Conservation (phyloP, 2,329 filamentous ascomycete species). For the Aureobasidium zeae region DNA sequence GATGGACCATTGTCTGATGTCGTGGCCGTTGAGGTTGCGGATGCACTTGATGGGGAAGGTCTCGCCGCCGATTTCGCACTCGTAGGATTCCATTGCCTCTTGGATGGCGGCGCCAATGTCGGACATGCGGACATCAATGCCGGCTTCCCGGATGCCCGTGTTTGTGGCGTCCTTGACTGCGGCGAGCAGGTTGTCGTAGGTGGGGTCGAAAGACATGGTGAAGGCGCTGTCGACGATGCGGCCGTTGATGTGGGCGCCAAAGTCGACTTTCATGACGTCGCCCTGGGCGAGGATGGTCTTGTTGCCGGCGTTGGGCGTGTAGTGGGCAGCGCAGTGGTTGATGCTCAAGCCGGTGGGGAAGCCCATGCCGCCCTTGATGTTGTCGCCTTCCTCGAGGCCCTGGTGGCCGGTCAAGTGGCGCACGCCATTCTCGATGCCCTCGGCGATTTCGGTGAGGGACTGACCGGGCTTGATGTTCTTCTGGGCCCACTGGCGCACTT, state of each 20-base stretch:
- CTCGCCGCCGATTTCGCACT: slow-evolving; percentile 46
- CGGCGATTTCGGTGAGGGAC: slow-evolving; percentile 41
- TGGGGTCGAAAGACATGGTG: slow-evolving; percentile 65
- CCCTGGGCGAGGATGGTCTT: slow-evolving; percentile 63
- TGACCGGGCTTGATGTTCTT: slow-evolving; percentile 42
- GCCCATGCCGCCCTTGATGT: slow-evolving; percentile 43
- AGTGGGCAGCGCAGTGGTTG: slow-evolving; percentile 48
- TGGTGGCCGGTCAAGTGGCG: slow-evolving; percentile 42
- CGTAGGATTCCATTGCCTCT: slow-evolving; percentile 54
- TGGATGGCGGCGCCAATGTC: slow-evolving; percentile 51
- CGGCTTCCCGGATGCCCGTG: slow-evolving; percentile 43
- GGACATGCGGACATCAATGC: slow-evolving; percentile 45
- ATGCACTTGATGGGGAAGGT: slow-evolving; percentile 48
- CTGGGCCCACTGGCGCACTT: slow-evolving; percentile 45
- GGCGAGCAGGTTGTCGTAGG: slow-evolving; percentile 64
- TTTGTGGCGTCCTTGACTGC: slow-evolving; percentile 70
- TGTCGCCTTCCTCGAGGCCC: slow-evolving; percentile 44
- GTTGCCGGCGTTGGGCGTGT: slow-evolving; percentile 48
- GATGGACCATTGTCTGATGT: slow-evolving; percentile 46
- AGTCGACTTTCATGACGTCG: slow-evolving; percentile 77
- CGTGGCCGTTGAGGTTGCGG: slow-evolving; percentile 46
- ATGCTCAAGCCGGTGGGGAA: slow-evolving; percentile 48
- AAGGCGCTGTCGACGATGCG: slow-evolving; percentile 75
- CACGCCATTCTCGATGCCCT: slow-evolving; percentile 47
- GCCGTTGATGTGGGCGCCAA: slow-evolving; percentile 72